phyloP scores from a whole-genome alignment of 306 rosid species.

The Prinsepia uniflora region DNA sequence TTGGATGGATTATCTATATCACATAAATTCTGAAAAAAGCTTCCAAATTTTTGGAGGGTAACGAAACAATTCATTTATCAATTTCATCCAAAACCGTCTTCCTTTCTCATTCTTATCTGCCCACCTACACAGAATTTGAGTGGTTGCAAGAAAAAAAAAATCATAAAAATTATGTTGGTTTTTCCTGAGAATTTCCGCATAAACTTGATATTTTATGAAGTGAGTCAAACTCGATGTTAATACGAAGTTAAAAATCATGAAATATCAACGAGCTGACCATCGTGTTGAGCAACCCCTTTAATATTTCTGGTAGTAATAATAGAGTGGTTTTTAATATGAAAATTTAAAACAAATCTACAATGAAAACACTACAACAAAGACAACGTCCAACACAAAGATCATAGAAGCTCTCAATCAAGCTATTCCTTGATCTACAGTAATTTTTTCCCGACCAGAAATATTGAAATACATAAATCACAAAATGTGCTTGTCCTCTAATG shows the following conservation, averaged over 20 bases:
- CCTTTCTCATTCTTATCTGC: constrained; percentile 2
- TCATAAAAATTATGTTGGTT: no score
- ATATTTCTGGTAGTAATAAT: no score
- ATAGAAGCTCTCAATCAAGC: constrained; percentile 19
- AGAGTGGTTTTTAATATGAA: no score
- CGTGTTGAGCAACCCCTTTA: no score
- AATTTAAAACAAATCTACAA: no score
- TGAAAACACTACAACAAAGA: not conserved
- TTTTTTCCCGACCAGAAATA: constrained; percentile 10
- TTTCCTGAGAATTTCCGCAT: no score
- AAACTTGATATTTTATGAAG: no score
- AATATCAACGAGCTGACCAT: no score
- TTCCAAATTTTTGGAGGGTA: not conserved
- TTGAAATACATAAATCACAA: constrained; percentile 15
- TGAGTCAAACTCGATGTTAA: no score
- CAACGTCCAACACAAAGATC: not conserved
- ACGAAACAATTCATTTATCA: not conserved
- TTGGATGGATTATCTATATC: not conserved
- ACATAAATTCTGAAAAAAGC: constrained; percentile 3
- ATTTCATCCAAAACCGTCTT: not conserved
- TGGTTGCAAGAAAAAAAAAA: not conserved
- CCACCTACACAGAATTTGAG: not conserved
- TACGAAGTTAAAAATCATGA: no score
- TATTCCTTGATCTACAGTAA: constrained; percentile 20
- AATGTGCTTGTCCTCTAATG: not conserved